Evolutionary conservation across 108 stramenopile species (phyloP).

Genomic region (Conticribra weissflogii): DNA sequence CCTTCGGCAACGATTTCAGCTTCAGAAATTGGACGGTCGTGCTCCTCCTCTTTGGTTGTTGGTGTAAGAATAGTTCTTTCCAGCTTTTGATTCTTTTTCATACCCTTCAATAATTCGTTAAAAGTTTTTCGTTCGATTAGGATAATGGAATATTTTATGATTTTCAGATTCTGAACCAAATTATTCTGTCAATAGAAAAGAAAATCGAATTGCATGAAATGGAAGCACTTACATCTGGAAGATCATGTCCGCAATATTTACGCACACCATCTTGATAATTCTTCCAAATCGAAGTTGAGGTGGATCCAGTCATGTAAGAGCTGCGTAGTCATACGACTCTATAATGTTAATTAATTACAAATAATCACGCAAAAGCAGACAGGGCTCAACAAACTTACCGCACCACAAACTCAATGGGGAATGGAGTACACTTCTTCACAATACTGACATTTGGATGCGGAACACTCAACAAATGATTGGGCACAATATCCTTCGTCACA

Average conservation of each 20-base stretch:
- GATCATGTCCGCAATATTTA: slow-evolving; percentile 92
- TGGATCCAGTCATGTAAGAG: slow-evolving; percentile 96
- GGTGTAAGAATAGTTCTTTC: slow-evolving; percentile 88
- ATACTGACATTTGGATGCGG: slow-evolving; percentile 96
- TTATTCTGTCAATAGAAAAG: too few species aligned
- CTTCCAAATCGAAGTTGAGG: slow-evolving; percentile 98
- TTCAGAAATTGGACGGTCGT: slow-evolving; percentile 96
- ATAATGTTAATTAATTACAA: not conserved
- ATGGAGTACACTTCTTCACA: slow-evolving; percentile 90
- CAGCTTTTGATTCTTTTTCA: slow-evolving; percentile 94
- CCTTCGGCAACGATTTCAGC: slow-evolving; percentile 88
- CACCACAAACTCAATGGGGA: slow-evolving; percentile 98
- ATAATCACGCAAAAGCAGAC: slow-evolving; percentile 28
- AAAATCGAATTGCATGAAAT: too few species aligned
- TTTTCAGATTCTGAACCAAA: too few species aligned
- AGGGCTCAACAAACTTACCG: slow-evolving; percentile 51
- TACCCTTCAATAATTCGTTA: slow-evolving; percentile 71
- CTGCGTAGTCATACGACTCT: slow-evolving; percentile 15
- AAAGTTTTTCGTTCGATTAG: too few species aligned
- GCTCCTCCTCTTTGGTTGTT: slow-evolving; percentile 96
- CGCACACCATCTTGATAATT: slow-evolving; percentile 95
- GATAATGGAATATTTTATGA: too few species aligned
- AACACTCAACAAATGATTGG: slow-evolving; percentile 91
- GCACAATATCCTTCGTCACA: slow-evolving; percentile 83
- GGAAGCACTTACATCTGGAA: slow-evolving; percentile 70